Conservation (phyloP, 2,329 filamentous ascomycete genomes). For the Emmonsia crescens region DNA sequence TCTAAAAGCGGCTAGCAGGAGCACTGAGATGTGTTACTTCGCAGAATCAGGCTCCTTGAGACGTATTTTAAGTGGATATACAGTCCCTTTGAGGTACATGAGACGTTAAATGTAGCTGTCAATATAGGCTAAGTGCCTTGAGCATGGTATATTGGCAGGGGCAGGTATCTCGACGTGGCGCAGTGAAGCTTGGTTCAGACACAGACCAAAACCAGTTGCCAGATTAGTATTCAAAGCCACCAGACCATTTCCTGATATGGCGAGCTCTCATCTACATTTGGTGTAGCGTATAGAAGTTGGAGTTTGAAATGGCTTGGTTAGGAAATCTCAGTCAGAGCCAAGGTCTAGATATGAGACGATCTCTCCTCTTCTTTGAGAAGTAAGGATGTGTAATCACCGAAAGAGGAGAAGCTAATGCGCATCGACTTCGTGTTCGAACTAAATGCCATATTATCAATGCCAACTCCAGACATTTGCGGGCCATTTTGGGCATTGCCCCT, state of each 20-base stretch:
- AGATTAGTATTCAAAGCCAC: not conserved
- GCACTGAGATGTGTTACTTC: not conserved
- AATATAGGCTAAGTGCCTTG: constrained; percentile 3
- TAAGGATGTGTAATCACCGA: not conserved
- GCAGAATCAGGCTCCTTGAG: constrained; percentile 6
- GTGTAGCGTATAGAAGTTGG: not conserved
- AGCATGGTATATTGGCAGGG: not conserved
- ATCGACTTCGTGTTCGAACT: not conserved
- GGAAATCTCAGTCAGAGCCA: not conserved
- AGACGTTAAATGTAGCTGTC: constrained; percentile 12
- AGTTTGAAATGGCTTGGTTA: not conserved
- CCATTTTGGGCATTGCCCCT: not conserved
- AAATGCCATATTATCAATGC: not conserved
- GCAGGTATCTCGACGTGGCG: not conserved
- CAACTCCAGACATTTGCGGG: not conserved
- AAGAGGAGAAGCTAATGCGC: not conserved
- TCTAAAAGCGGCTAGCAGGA: constrained; percentile 3
- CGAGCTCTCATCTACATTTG: not conserved
- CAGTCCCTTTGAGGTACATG: constrained; percentile 7
- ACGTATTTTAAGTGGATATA: constrained; percentile 3
- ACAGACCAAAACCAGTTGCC: not conserved
- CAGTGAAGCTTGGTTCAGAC: constrained; percentile 8
- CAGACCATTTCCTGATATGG: not conserved
- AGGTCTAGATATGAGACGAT: not conserved
- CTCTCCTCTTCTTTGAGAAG: not conserved